Conservation (phyloP, 306 rosid species). For the Castanea mollissima region DNA sequence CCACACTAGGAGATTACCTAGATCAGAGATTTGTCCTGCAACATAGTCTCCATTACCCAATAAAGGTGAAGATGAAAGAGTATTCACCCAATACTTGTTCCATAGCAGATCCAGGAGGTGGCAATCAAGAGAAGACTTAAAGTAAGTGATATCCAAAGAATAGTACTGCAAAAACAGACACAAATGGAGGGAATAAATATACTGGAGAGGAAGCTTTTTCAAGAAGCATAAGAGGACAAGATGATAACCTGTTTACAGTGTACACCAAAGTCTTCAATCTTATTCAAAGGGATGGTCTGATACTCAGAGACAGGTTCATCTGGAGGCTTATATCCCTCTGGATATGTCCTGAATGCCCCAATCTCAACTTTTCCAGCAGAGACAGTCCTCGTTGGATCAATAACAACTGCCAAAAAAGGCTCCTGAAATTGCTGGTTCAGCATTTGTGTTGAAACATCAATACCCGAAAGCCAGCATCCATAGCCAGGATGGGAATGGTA, state of each 20-base stretch:
- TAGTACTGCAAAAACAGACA: conserved; percentile 66
- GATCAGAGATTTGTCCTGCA: conserved; percentile 92
- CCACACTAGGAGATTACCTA: conserved; percentile 51
- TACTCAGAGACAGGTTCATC: conserved; percentile 95
- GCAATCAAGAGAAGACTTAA: conserved; percentile 88
- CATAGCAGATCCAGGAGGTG: conserved; percentile 93
- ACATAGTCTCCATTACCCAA: conserved; percentile 94
- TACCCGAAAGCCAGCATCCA: conserved; percentile 98
- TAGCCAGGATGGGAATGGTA: conserved; percentile 99
- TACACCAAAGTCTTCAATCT: conserved; percentile 98
- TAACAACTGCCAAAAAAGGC: conserved; percentile 92
- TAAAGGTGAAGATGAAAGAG: conserved; percentile 89
- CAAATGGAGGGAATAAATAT: conserved; percentile 17
- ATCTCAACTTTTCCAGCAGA: conserved; percentile 98
- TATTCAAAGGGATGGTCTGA: conserved; percentile 90
- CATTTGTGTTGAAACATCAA: conserved; percentile 96
- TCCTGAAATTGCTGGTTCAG: conserved; percentile 89
- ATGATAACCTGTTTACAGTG: conserved; percentile 85
- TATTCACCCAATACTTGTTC: conserved; percentile 96
- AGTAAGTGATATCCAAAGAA: conserved; percentile 90
- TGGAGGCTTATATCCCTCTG: conserved; percentile 89
- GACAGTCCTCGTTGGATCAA: conserved; percentile 92
- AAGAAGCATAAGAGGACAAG: not conserved
- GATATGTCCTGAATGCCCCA: conserved; percentile 98
- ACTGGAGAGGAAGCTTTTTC: not conserved